These are phyloP conservation scores for Botryobasidium botryosum DNA, from an alignment of 768 basidiomycete species.

Conservation along the genomic window DNA sequence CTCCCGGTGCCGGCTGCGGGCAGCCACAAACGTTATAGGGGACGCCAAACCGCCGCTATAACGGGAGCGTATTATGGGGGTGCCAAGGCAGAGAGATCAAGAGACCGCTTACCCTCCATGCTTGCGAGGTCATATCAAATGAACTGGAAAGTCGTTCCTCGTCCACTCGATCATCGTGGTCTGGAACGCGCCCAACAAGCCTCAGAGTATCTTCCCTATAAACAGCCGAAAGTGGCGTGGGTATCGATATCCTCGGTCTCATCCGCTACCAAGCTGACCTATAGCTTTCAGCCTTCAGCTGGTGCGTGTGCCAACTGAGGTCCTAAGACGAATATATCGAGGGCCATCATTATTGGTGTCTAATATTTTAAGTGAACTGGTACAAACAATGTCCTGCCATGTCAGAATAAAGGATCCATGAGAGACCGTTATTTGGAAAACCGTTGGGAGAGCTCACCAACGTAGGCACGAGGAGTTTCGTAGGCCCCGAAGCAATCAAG, in stretches of 20 bases:
- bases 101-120: constrained; percentile 25
- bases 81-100: background rate
- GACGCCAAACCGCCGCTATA: constrained; percentile 31
- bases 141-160: constrained; percentile 27
- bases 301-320: constrained; percentile 13
- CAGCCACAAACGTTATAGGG: constrained; percentile 47
- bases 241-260: constrained; percentile 30
- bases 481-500: constrained; percentile 3
- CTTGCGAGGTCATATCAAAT: constrained; percentile 35
- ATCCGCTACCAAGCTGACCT: no score
- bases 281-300: no score
- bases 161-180: constrained; percentile 35
- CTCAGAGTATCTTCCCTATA: background rate
- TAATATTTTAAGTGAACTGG: no score
- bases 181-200: constrained; percentile 1
- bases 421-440: no score
- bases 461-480: constrained; percentile 11
- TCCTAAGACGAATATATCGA: no score
- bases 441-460: constrained; percentile 2
- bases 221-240: constrained; percentile 21
- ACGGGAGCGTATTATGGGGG: constrained; percentile 2
- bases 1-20: constrained; percentile 19
- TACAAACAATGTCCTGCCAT: background rate
- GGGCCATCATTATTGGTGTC: no score
- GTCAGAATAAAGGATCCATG: background rate